Conservation (phyloP, 768 basidiomycete genomes). For the Mycena vulgaris region DNA sequence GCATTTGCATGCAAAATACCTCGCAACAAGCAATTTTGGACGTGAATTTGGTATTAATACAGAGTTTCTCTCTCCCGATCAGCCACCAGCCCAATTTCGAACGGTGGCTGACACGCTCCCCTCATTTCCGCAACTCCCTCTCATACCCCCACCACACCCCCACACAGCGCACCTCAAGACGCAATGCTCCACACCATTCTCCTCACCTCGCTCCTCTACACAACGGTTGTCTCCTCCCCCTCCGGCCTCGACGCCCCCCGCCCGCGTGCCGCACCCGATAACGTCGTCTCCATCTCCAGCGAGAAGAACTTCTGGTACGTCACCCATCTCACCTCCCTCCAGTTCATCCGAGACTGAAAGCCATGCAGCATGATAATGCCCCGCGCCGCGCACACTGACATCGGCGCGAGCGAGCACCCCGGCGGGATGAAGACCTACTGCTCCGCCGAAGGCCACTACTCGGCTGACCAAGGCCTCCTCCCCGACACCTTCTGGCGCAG, state of each 20-base stretch:
- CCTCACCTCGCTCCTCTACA: not conserved
- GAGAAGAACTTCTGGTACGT: not conserved
- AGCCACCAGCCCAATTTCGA: not conserved
- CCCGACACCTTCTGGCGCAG: conserved; percentile 49
- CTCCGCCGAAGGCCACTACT: conserved; percentile 44
- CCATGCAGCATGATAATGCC: not conserved
- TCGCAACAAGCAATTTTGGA: too few species aligned
- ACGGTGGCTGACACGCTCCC: not conserved
- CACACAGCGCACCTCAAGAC: not conserved
- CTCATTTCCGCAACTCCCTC: not conserved
- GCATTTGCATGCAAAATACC: too few species aligned
- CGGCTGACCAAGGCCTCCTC: conserved; percentile 45
- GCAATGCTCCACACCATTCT: not conserved
- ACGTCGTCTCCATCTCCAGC: not conserved
- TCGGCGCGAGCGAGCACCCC: conserved; percentile 52
- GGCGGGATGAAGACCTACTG: conserved; percentile 54
- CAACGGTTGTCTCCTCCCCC: not conserved
- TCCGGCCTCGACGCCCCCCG: not conserved
- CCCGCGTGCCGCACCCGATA: not conserved
- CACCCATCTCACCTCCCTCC: not conserved
- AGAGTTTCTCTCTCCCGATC: too few species aligned
- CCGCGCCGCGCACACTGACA: conserved; percentile 45
- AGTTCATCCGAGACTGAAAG: not conserved
- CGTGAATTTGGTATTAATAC: too few species aligned
- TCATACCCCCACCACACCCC: not conserved